phyloP scores from a whole-genome alignment of 2,329 filamentous ascomycete species.

The Neonectria punicea region DNA sequence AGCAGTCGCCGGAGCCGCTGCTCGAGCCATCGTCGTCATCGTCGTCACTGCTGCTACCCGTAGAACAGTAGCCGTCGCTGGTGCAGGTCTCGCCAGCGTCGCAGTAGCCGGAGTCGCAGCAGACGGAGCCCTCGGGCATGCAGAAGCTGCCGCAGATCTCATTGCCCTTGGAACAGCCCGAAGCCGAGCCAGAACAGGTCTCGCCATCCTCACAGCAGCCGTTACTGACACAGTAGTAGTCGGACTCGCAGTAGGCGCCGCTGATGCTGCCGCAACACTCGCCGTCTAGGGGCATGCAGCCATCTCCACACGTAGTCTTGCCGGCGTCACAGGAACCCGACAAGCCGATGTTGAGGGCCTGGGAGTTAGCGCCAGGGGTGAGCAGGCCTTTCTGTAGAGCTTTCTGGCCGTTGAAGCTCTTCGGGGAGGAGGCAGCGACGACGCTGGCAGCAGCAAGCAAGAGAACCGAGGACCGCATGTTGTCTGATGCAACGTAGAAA shows the following conservation, averaged over 20 bases:
- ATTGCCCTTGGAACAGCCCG: conserved; percentile 40
- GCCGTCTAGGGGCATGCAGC: conserved; percentile 45
- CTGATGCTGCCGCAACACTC: conserved; percentile 45
- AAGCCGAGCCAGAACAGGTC: conserved; percentile 44
- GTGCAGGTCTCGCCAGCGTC: conserved; percentile 45
- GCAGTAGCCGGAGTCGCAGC: conserved; percentile 46
- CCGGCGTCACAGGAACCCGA: conserved; percentile 34
- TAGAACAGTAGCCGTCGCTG: conserved; percentile 33
- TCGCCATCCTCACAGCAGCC: conserved; percentile 50
- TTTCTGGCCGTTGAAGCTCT: conserved; percentile 29
- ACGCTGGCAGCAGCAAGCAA: conserved; percentile 42
- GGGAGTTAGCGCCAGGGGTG: conserved; percentile 34
- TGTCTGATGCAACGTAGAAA: conserved; percentile 7
- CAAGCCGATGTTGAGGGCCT: conserved; percentile 32
- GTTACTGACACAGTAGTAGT: conserved; percentile 42
- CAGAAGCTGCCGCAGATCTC: conserved; percentile 44
- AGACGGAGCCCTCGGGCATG: conserved; percentile 46
- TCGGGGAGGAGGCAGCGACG: conserved; percentile 27
- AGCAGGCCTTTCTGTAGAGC: conserved; percentile 30
- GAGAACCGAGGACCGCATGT: conserved; percentile 42
- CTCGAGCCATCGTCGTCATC: conserved; percentile 32
- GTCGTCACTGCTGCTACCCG: conserved; percentile 15
- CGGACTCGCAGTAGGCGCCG: conserved; percentile 47
- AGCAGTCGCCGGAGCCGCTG: conserved; percentile 29
- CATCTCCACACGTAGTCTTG: conserved; percentile 42